These are phyloP conservation scores for Mycena galericulata DNA, from an alignment of 768 basidiomycete genomes.

Conservation along the genomic window DNA sequence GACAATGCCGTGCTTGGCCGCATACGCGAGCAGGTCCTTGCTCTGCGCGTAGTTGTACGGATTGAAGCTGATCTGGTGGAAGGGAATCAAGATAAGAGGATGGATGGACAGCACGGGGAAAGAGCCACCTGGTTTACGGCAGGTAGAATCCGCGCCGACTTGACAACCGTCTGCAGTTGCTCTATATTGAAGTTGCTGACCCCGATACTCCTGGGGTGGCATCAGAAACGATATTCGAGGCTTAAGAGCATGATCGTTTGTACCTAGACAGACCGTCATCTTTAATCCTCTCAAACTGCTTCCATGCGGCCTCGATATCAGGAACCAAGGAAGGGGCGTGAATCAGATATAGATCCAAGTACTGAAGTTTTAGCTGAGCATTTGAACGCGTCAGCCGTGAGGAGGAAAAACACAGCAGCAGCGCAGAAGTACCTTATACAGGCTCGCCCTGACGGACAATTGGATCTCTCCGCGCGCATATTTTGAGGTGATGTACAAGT, in stretches of 20 bases:
- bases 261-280: conserved; percentile 59
- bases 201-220: conserved; percentile 68
- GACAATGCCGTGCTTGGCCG: conserved; percentile 62
- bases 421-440: conserved; percentile 57
- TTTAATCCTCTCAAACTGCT: conserved; percentile 50
- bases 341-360: conserved; percentile 79
- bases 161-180: conserved; percentile 65
- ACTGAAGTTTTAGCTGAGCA: conserved; percentile 67
- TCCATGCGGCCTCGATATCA: conserved; percentile 60
- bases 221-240: not conserved
- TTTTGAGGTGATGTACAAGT: conserved; percentile 69
- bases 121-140: conserved; percentile 75
- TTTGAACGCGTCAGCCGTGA: conserved; percentile 14
- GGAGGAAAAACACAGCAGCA: not conserved
- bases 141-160: conserved; percentile 66
- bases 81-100: not conserved
- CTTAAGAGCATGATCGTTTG: not conserved
- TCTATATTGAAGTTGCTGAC: conserved; percentile 75
- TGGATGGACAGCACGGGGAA: not conserved
- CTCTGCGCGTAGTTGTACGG: conserved; percentile 68
- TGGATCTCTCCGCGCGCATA: conserved; percentile 56
- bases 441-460: conserved; percentile 57
- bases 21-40: conserved; percentile 61
- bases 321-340: conserved; percentile 57
- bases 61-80: conserved; percentile 60